Evolutionary conservation across 176 grass and related monocot species (phyloP), one percentile per base, ranked within the genome.

Genomic region (Rhipidocladum racemiflorum): DNA sequence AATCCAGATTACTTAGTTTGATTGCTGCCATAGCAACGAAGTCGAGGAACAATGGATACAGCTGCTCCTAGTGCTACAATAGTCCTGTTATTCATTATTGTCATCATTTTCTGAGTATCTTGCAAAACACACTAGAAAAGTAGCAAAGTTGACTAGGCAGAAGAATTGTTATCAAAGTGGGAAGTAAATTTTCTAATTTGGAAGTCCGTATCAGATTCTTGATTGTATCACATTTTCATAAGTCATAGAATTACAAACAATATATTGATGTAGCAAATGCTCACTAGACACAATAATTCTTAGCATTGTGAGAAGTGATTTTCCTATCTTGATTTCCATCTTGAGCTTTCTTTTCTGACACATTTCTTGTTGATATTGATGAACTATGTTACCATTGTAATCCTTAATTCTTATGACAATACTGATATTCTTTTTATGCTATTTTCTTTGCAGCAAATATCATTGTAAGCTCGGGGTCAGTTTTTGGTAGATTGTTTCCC

Each of bases 401-500:
- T 36, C 8, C 6, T 88, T 59, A 54, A 77, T 78, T 61, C 43
- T 54, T 72, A 45, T 53, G 35, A 43, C 30, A 68, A 63, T 15
- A 11, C 42, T 2, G 9, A 43, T 43, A 43, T 11, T 43, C 9
- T 0, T 0, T 16, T 63, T 36, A 28, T 81, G 14, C 18, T 65
- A 1, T 81, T 69, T 70, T 70, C 29, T 45, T 84, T 88, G 78
- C 90, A 98, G 95, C 88, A 68, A 98, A 82, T 64, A 89, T 98
- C 74, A 72, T 92, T 71, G 57, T 76, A 63, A 53, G 84, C 59
- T 91, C 95, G 18, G 89, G 92, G 32, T 91, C 88, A 25, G 69
- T 93, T 76, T 78, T 98, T 61, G 88, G 90, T n/a, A 95, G 88
- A 69, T 85, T 98, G 42, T 85, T 95, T 81, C 87, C 86, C 39